Percentiles rank a stretch among this genome's conserved stretches.
phyloP scores from a whole-genome alignment of 352 stramenopile species.

The Pythium plurisporium region DNA sequence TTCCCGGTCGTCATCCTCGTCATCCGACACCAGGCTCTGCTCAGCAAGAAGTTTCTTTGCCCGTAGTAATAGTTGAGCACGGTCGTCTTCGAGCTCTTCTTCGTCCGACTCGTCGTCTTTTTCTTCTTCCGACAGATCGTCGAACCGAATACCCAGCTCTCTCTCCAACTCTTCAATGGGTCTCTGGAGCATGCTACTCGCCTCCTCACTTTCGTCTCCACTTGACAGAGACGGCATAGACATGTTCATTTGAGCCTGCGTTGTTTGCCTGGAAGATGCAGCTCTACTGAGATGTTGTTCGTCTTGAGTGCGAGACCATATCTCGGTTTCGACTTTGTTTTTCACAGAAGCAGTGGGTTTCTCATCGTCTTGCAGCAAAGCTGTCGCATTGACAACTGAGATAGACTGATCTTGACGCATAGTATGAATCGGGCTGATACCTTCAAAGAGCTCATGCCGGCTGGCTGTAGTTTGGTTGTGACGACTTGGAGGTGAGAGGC shows the following conservation, averaged over 20 bases:
- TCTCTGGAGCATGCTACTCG: slow-evolving; percentile 39
- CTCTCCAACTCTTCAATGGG: slow-evolving; percentile 69
- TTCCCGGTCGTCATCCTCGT: slow-evolving; percentile 16
- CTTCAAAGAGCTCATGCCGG: slow-evolving; percentile 14
- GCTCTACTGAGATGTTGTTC: too few species aligned
- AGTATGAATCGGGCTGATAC: slow-evolving; percentile 21
- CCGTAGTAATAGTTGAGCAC: slow-evolving; percentile 14
- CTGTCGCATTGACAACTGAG: slow-evolving; percentile 5
- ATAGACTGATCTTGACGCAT: slow-evolving; percentile 3
- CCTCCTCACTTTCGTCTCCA: slow-evolving; percentile 24
- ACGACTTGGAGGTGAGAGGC: neutral
- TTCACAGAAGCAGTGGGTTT: neutral
- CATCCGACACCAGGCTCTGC: slow-evolving; percentile 22
- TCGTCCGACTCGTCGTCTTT: slow-evolving; percentile 40
- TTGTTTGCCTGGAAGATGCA: too few species aligned
- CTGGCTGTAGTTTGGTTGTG: neutral
- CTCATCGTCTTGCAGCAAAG: slow-evolving; percentile 10
- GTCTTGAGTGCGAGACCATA: too few species aligned
- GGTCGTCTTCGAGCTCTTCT: slow-evolving; percentile 25
- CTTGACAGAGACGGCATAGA: slow-evolving; percentile 13
- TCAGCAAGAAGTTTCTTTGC: slow-evolving; percentile 23
- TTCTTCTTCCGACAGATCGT: slow-evolving; percentile 56
- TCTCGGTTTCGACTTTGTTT: neutral
- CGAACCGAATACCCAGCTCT: slow-evolving; percentile 62
- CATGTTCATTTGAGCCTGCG: neutral